Conservation (phyloP, 2,329 filamentous ascomycete genomes). For the Colletotrichum chrysophilum region DNA sequence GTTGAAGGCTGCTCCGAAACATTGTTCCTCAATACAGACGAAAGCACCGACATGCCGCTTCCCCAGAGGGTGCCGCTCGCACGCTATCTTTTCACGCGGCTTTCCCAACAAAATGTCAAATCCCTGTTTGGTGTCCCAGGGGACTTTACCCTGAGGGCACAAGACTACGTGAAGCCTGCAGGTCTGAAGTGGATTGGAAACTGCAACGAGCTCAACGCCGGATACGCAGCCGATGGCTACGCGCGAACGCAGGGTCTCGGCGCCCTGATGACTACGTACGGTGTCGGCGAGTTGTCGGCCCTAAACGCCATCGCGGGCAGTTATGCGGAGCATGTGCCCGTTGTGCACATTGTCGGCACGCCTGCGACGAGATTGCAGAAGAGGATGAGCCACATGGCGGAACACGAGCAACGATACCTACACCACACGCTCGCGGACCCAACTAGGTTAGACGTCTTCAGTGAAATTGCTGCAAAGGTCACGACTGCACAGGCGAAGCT, state of each 20-base stretch:
- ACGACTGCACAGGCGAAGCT: conserved; percentile 54
- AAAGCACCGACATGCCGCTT: neutral
- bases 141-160: conserved; percentile 41
- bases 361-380: conserved; percentile 48
- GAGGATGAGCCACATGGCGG: neutral
- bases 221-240: conserved; percentile 64
- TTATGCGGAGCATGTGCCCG: conserved; percentile 59
- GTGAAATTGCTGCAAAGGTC: conserved; percentile 52
- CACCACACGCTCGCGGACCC: neutral
- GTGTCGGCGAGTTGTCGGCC: conserved; percentile 62
- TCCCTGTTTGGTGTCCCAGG: conserved; percentile 59
- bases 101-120: conserved; percentile 62
- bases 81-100: conserved; percentile 65
- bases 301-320: conserved; percentile 65
- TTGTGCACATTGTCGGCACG: conserved; percentile 64
- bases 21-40: neutral
- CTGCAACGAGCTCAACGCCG: conserved; percentile 63
- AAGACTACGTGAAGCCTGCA: conserved; percentile 40
- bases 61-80: conserved; percentile 39
- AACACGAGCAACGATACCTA: neutral
- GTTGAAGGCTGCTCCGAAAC: neutral
- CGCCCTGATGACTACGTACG: conserved; percentile 62
- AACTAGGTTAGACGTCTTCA: conserved; percentile 38
- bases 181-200: conserved; percentile 54
- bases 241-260: conserved; percentile 55